phyloP scores from a whole-genome alignment of 768 basidiomycete genomes.

The Pleurotus sapidus region DNA sequence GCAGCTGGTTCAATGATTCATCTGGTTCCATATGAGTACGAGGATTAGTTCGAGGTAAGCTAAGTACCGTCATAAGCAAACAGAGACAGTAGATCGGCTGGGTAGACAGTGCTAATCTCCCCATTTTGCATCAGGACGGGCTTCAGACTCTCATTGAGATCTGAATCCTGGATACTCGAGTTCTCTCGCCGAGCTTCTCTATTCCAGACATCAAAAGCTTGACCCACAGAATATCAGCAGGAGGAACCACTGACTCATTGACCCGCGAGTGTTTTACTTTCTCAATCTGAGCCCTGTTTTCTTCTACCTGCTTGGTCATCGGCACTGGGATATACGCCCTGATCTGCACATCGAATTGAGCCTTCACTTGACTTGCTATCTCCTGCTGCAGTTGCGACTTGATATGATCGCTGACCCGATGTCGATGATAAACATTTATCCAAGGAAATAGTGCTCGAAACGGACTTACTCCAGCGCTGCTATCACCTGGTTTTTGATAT shows the following conservation, averaged over 20 bases:
- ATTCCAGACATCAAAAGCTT: neutral
- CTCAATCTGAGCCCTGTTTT: slow-evolving; percentile 39
- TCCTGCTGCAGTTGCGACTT: slow-evolving; percentile 36
- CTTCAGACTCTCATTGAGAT: slow-evolving; percentile 43
- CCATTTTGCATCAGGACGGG: slow-evolving; percentile 49
- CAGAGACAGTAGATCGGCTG: slow-evolving; percentile 45
- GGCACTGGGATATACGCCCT: slow-evolving; percentile 44
- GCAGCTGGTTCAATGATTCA: slow-evolving; percentile 35
- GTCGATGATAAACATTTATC: neutral
- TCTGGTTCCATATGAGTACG: slow-evolving; percentile 24
- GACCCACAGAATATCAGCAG: neutral
- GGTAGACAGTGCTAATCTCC: slow-evolving; percentile 42
- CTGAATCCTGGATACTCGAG: slow-evolving; percentile 33
- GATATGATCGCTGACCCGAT: slow-evolving; percentile 27
- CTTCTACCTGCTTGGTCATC: slow-evolving; percentile 39
- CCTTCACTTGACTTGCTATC: slow-evolving; percentile 38
- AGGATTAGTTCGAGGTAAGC: too few species aligned
- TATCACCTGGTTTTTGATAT: slow-evolving; percentile 17
- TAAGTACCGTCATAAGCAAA: slow-evolving; percentile 54
- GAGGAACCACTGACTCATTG: slow-evolving; percentile 47
- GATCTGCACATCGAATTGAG: slow-evolving; percentile 48
- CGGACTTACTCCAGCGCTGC: slow-evolving; percentile 29
- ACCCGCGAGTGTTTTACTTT: slow-evolving; percentile 39
- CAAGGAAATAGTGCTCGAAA: neutral
- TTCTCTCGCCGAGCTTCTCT: slow-evolving; percentile 48